Evolutionary conservation across 805 yeast genomes (phyloP).

Genomic region (Saccharomycopsis guyanensis): DNA sequence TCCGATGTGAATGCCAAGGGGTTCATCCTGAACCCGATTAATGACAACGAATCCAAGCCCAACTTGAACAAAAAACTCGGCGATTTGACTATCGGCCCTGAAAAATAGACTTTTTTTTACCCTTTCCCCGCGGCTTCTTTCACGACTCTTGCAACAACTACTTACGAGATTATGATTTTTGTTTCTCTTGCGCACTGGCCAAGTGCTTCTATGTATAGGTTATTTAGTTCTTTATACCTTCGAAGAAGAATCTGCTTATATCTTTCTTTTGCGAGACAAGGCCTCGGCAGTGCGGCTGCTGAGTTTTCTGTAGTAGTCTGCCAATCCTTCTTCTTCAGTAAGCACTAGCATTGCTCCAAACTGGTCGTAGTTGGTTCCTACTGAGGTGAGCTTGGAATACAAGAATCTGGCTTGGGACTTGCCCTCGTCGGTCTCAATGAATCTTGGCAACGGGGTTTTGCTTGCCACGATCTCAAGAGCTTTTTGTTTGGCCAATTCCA

Average conservation of each 20-base stretch:
- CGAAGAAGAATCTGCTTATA: not conserved
- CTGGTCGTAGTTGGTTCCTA: slow-evolving; percentile 4
- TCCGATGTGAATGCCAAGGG: slow-evolving; percentile 6
- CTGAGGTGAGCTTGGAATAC: slow-evolving; percentile 40
- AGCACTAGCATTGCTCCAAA: not conserved
- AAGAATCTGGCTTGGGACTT: slow-evolving; percentile 43
- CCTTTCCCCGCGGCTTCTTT: too few species aligned
- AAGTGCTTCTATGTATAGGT: not conserved
- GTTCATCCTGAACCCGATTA: not conserved
- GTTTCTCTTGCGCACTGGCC: not conserved
- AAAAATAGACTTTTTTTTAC: too few species aligned
- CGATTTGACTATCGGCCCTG: not conserved
- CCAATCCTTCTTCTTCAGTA: slow-evolving; percentile 22
- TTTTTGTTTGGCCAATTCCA: not conserved
- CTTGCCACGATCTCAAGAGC: not conserved
- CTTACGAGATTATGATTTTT: not conserved
- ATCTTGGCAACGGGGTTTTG: slow-evolving; percentile 35
- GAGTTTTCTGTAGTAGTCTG: slow-evolving; percentile 16
- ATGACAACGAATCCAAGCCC: slow-evolving; percentile 3
- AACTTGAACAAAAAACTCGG: slow-evolving; percentile 3
- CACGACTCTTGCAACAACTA: too few species aligned
- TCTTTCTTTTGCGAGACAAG: not conserved
- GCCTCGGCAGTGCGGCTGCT: not conserved
- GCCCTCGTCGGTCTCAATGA: slow-evolving; percentile 42
- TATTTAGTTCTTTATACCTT: not conserved